Percentiles rank a stretch among this genome's conserved stretches.
Evolutionary conservation across 2,329 filamentous ascomycete species (phyloP).

Genomic region (Pseudogymnoascus sp.): DNA sequence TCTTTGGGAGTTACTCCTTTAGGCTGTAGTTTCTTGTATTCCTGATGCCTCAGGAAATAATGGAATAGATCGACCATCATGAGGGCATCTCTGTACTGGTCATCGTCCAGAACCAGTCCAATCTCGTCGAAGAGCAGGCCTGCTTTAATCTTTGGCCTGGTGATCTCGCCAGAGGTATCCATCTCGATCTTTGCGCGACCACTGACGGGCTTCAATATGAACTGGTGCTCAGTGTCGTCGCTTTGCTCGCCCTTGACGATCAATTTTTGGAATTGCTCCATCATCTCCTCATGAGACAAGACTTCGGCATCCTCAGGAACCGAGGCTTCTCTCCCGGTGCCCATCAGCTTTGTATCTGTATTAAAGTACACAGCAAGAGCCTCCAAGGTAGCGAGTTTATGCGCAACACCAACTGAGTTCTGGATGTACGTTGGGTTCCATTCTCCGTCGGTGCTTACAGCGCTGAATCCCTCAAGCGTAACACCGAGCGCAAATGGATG

Average conservation of each 20-base stretch:
- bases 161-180: constrained; percentile 78
- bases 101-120: constrained; percentile 91
- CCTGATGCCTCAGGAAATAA: constrained; percentile 94
- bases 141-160: constrained; percentile 80
- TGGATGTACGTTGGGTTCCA: constrained; percentile 97
- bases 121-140: constrained; percentile 93
- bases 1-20: constrained; percentile 75
- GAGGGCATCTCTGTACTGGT: constrained; percentile 92
- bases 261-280: constrained; percentile 67
- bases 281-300: constrained; percentile 66
- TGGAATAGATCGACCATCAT: constrained; percentile 99
- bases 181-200: constrained; percentile 91
- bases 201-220: constrained; percentile 90
- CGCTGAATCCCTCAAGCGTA: constrained; percentile 92
- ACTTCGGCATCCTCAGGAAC: constrained; percentile 48
- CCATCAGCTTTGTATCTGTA: constrained; percentile 78
- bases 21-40: constrained; percentile 89
- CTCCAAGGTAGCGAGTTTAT: constrained; percentile 88
- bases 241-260: constrained; percentile 63
- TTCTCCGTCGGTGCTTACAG: constrained; percentile 86
- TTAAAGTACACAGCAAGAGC: constrained; percentile 97
- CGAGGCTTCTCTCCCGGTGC: constrained; percentile 67
- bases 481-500: constrained; percentile 91
- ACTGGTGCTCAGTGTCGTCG: constrained; percentile 54
- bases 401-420: constrained; percentile 70